Evolutionary conservation across 73 alveolate genomes (phyloP).

Genomic region (Paramecium octaurelia): DNA sequence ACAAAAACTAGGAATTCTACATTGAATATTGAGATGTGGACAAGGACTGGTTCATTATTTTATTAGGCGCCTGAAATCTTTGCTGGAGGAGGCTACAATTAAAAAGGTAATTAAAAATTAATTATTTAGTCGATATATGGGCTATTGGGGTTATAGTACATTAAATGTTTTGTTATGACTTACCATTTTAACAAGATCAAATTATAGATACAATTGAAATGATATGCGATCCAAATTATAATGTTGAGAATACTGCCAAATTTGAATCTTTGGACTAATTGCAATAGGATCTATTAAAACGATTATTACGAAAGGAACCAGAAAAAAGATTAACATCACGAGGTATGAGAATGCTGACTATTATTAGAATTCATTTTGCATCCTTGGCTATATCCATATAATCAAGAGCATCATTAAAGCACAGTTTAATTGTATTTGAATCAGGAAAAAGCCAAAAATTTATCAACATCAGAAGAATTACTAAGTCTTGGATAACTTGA

Average conservation of each 20-base stretch:
- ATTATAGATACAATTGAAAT: neutral
- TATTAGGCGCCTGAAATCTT: conserved; percentile 49
- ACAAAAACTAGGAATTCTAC: neutral
- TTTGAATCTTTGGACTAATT: neutral
- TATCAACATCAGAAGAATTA: neutral
- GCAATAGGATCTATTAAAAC: neutral
- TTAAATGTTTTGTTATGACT: neutral
- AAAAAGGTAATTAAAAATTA: neutral
- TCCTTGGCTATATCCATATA: conserved; percentile 14
- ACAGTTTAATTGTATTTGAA: neutral
- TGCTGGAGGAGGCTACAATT: neutral
- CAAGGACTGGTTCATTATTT: conserved; percentile 21
- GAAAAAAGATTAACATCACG: neutral
- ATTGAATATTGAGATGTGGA: conserved; percentile 7
- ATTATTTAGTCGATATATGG: conserved; percentile 21
- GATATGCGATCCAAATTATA: conserved; percentile 28
- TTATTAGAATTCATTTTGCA: neutral
- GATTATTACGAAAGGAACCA: conserved; percentile 15
- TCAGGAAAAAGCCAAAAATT: neutral
- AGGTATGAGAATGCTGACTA: neutral
- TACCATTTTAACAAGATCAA: conserved; percentile 5
- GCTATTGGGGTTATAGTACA: conserved; percentile 8
- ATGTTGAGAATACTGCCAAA: neutral
- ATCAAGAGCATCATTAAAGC: neutral
- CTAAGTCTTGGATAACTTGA: neutral